phyloP scores from a whole-genome alignment of 139 green algal species.

The Yamagishiella unicocca region DNA sequence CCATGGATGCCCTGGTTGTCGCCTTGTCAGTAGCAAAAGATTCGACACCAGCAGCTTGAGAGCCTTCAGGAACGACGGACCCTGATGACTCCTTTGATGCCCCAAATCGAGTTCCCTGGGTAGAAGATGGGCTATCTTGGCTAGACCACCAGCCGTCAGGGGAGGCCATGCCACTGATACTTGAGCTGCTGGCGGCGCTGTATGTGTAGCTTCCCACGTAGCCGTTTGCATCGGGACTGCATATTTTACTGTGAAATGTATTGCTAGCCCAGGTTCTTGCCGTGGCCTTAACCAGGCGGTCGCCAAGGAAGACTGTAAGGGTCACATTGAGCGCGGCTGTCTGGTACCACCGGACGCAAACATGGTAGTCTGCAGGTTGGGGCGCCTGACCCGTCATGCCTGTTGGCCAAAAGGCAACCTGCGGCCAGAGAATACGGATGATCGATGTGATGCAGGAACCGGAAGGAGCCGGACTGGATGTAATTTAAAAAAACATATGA shows the following conservation, averaged over 20 bases:
- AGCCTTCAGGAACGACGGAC: too few relatives aligned
- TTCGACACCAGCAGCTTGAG: too few relatives aligned
- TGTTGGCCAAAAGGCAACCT: slow-evolving; percentile 8
- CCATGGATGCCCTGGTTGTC: not conserved
- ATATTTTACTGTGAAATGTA: not conserved
- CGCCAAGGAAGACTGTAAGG: not conserved
- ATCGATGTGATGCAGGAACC: too few relatives aligned
- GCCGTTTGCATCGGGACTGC: not conserved
- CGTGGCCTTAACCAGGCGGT: not conserved
- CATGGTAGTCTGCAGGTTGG: not conserved
- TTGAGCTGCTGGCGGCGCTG: not conserved
- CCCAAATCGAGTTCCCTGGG: not conserved
- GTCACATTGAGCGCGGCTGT: not conserved
- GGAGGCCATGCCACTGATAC: not conserved
- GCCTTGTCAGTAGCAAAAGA: too few relatives aligned
- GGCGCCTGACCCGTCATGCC: not conserved
- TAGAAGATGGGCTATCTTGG: not conserved
- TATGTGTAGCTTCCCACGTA: slow-evolving; percentile 5
- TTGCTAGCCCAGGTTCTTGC: not conserved
- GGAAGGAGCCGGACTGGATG: too few relatives aligned
- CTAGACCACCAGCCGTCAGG: not conserved
- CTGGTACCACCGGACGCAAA: slow-evolving; percentile 7
- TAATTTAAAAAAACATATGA: too few relatives aligned
- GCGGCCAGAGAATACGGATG: too few relatives aligned
- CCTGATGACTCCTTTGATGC: not conserved